A percentile compares a stretch with the other conserved stretches of the same genome.
phyloP scores from a whole-genome alignment of 2,329 filamentous ascomycete genomes.

The Aspergillus alliaceus region DNA sequence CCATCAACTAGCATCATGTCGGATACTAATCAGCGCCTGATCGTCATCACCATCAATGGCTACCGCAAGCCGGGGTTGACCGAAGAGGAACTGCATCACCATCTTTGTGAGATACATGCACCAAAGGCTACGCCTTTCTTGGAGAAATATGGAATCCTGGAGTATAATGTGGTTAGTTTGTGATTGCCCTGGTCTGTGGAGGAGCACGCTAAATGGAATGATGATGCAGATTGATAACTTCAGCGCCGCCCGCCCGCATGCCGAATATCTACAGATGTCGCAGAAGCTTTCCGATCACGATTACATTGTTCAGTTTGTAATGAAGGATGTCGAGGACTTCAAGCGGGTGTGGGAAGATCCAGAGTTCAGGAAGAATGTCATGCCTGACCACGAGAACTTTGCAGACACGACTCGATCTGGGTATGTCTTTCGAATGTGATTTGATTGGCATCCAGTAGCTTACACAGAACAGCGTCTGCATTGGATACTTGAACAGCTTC shows the following conservation, averaged over 20 bases:
- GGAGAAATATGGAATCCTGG: slow-evolving; percentile 29
- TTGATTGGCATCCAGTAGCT: background rate
- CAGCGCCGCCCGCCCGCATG: background rate
- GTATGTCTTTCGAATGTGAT: background rate
- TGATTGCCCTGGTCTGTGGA: background rate
- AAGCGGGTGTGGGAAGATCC: slow-evolving; percentile 31
- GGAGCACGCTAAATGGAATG: background rate
- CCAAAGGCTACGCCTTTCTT: slow-evolving; percentile 25
- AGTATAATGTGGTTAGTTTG: slow-evolving; percentile 29
- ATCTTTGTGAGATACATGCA: slow-evolving; percentile 27
- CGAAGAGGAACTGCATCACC: slow-evolving; percentile 29
- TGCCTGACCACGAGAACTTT: slow-evolving; percentile 34
- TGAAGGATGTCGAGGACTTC: slow-evolving; percentile 30
- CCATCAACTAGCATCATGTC: background rate
- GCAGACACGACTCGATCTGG: slow-evolving; percentile 21
- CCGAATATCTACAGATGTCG: slow-evolving; percentile 6
- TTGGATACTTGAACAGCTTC: slow-evolving; percentile 10
- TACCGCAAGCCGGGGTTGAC: slow-evolving; percentile 30
- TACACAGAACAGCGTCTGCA: slow-evolving; percentile 3
- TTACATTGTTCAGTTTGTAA: slow-evolving; percentile 33
- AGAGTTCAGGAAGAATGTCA: slow-evolving; percentile 25
- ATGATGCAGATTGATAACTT: slow-evolving; percentile 10
- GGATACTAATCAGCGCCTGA: background rate
- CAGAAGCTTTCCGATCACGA: slow-evolving; percentile 30
- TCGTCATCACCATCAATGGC: slow-evolving; percentile 28